Evolutionary conservation across 371 early-diverging fungal genomes (phyloP).

Genomic region (Batkoa obscura): DNA sequence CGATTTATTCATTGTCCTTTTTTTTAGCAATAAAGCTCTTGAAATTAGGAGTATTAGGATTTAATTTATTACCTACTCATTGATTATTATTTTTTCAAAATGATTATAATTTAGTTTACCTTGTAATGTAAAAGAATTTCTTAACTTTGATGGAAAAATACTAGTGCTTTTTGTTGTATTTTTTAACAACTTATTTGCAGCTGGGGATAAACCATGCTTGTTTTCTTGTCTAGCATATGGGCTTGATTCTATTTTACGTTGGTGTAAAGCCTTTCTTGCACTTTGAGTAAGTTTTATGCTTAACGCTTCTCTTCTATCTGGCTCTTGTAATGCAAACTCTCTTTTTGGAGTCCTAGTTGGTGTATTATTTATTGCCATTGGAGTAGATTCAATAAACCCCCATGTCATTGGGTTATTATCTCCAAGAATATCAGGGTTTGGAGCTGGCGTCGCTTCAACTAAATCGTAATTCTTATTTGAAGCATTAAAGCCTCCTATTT

Average conservation of each 20-base stretch:
- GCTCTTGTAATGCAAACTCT: background rate
- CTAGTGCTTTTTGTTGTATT: too few species aligned
- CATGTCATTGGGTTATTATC: slow-evolving; percentile 54
- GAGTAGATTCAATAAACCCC: slow-evolving; percentile 53
- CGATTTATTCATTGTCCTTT: too few species aligned
- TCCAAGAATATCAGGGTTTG: slow-evolving; percentile 34
- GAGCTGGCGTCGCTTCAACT: slow-evolving; percentile 46
- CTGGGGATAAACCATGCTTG: background rate
- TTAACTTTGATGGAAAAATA: too few species aligned
- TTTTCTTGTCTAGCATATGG: background rate
- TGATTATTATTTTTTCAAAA: too few species aligned
- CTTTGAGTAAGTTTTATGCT: background rate
- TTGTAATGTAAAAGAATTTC: too few species aligned
- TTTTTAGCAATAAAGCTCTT: too few species aligned
- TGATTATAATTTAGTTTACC: too few species aligned
- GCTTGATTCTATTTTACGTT: background rate
- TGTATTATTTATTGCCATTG: slow-evolving; percentile 19
- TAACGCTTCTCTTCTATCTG: background rate
- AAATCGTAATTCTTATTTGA: slow-evolving; percentile 19
- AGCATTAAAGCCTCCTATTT: background rate
- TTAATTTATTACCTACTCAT: too few species aligned
- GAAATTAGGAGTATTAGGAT: too few species aligned
- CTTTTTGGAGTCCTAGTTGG: background rate
- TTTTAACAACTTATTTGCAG: too few species aligned
- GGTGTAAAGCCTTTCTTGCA: background rate